These are phyloP conservation scores for Lindgomyces ingoldianus DNA, from an alignment of 495 filamentous ascomycete genomes.

Conservation along the genomic window DNA sequence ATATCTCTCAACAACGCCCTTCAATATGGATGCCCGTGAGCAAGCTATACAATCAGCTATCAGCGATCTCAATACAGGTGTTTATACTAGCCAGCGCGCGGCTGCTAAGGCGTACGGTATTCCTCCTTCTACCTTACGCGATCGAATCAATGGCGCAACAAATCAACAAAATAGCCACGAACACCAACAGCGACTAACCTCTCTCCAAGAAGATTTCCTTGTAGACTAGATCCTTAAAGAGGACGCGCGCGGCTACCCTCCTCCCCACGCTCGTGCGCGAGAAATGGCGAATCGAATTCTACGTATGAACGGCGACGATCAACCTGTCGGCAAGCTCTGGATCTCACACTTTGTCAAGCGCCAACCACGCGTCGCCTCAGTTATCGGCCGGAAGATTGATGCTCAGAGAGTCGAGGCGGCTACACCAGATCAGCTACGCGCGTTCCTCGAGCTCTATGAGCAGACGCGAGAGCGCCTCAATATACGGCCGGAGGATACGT, in stretches of 20 bases:
- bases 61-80: not conserved
- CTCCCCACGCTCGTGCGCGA: not conserved
- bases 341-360: not conserved
- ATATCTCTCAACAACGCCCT: too few relatives aligned
- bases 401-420: not conserved
- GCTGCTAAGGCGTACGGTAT: not conserved
- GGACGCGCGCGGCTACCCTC: slow-evolving; percentile 12
- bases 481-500: slow-evolving; percentile 10
- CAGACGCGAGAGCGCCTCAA: not conserved
- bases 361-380: not conserved
- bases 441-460: slow-evolving; percentile 7
- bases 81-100: slow-evolving; percentile 4
- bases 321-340: not conserved
- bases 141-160: slow-evolving; percentile 1
- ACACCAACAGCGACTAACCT: slow-evolving; percentile 16
- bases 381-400: slow-evolving; percentile 12
- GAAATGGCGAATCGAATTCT: slow-evolving; percentile 16
- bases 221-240: slow-evolving; percentile 23
- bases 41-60: not conserved
- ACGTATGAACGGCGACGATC: not conserved
- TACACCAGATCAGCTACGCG: slow-evolving; percentile 2
- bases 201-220: slow-evolving; percentile 12
- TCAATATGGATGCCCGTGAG: too few relatives aligned
- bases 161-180: not conserved
- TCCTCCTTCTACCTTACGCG: not conserved